A percentile compares a stretch with the other conserved stretches of the same genome.
These are phyloP conservation scores for Nicotiana otophora DNA, from an alignment of 257 asterid species.

Conservation along the genomic window DNA sequence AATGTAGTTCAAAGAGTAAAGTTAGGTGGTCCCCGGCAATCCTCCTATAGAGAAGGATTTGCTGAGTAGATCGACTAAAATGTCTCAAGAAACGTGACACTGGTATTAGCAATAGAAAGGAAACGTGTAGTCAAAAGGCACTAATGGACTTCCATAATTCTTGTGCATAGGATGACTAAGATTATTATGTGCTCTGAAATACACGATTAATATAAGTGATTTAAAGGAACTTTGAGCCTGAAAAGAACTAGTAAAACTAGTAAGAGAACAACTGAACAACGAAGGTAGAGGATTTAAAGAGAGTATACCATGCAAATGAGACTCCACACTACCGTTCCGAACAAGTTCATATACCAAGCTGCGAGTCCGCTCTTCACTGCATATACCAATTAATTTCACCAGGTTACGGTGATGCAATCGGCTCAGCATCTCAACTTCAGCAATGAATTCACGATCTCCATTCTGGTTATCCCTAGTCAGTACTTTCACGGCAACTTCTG, in stretches of 20 bases:
- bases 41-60: neutral
- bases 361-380: constrained; percentile 65
- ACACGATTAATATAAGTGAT: neutral
- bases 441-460: constrained; percentile 93
- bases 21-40: neutral
- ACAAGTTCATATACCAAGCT: constrained; percentile 93
- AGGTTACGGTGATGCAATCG: constrained; percentile 98
- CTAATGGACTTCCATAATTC: neutral
- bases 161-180: neutral
- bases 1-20: neutral
- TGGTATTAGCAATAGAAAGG: neutral
- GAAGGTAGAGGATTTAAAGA: constrained; percentile 10
- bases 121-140: neutral
- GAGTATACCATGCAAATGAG: constrained; percentile 82
- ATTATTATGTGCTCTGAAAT: neutral
- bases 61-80: neutral
- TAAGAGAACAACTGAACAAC: neutral
- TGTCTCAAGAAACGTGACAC: neutral
- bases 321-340: constrained; percentile 93
- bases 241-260: neutral
- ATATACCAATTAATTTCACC: constrained; percentile 92
- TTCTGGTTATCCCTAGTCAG: constrained; percentile 73
- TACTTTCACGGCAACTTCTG: constrained; percentile 80
- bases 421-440: constrained; percentile 98
- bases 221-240: neutral